Base-by-base conservation (phyloP, 73 alveolate species). In the Paramecium bursaria region DNA sequence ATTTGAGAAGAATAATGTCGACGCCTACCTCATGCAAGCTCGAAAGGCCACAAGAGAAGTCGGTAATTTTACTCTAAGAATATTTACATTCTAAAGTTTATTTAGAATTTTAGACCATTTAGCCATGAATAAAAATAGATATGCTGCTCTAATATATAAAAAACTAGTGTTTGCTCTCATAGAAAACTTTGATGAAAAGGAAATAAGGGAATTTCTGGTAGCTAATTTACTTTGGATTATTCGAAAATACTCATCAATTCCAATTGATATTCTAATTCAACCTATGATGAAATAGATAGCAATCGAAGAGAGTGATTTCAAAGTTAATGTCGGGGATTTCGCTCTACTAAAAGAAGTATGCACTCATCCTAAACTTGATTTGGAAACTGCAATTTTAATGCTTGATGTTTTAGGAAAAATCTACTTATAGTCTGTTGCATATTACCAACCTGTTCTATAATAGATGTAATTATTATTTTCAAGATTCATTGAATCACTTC, bases 171-270 rank as follows among this genome's bases (percentile, higher is more conserved):
- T 67, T 42, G 33, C 82, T 15, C n/a, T 67, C 1, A 67, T 67
- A 9, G 82, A 67, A 67, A 67, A 67, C 13, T 67, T 67, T 35
- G 82, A 67, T 67, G 26, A 67, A 19, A 67, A 67, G n/a, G 82
- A 67, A 67, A 47, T 67, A 7, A 67, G 82, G 27, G 82, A 67
- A 15, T 31, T 67, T 35, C 21, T 67, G 21, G 55, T 67, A 15
- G 53, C 82, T 7, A 67, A 67, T 67, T 67, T 67, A 22, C 10
- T 31, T 39, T 39, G 19, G 53, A 4, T 67, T 2, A 67, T 67
- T 6, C 19, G 10, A 67, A 67, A 42, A 42, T 67, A 67, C 21
- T 67, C 82, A 39, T 21, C 82, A 3, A 67, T 67, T 5, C 82
- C 82, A 1, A 67, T 67, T 35, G 82, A 67, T 17, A 67, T 67